These are phyloP conservation scores for Kodamaea kaohsiungensis DNA, from an alignment of 805 yeast species.

Conservation along the genomic window DNA sequence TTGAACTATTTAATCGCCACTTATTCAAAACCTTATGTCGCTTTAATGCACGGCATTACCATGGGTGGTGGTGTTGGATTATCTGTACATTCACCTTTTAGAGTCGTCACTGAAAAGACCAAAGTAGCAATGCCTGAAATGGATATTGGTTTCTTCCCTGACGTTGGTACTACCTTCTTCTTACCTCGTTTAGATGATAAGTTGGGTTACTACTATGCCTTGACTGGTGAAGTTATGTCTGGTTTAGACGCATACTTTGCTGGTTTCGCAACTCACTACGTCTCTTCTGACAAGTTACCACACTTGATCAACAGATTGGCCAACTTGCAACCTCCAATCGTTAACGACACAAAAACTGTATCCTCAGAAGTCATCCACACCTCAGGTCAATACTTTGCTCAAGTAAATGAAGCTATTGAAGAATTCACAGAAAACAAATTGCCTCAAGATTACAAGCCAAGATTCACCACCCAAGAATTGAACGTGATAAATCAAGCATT, in stretches of 20 bases:
- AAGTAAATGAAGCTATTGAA: slow-evolving; percentile 72
- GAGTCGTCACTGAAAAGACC: slow-evolving; percentile 90
- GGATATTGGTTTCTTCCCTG: slow-evolving; percentile 94
- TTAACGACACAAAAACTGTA: slow-evolving; percentile 30
- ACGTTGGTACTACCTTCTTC: slow-evolving; percentile 92
- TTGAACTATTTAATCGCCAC: slow-evolving; percentile 78
- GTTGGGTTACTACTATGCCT: slow-evolving; percentile 80
- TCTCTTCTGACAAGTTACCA: slow-evolving; percentile 63
- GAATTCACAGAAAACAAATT: slow-evolving; percentile 68
- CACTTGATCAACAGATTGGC: slow-evolving; percentile 67
- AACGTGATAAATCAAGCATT: slow-evolving; percentile 71
- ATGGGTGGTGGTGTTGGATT: slow-evolving; percentile 99
- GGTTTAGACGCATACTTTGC: slow-evolving; percentile 82
- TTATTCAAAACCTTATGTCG: slow-evolving; percentile 84
- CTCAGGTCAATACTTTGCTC: slow-evolving; percentile 46
- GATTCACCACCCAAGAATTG: slow-evolving; percentile 56
- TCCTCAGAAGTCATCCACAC: slow-evolving; percentile 21
- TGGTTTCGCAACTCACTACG: slow-evolving; percentile 91
- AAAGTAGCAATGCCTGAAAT: slow-evolving; percentile 97
- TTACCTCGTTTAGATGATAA: slow-evolving; percentile 80
- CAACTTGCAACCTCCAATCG: slow-evolving; percentile 50
- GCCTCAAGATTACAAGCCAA: slow-evolving; percentile 63
- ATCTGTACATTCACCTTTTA: slow-evolving; percentile 85
- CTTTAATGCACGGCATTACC: slow-evolving; percentile 86
- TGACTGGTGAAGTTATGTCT: slow-evolving; percentile 76